A percentile compares a stretch with the other conserved stretches of the same genome.
Evolutionary conservation across 1,284 basidiomycete species (phyloP).

Genomic region (Mycosarcoma maydis): DNA sequence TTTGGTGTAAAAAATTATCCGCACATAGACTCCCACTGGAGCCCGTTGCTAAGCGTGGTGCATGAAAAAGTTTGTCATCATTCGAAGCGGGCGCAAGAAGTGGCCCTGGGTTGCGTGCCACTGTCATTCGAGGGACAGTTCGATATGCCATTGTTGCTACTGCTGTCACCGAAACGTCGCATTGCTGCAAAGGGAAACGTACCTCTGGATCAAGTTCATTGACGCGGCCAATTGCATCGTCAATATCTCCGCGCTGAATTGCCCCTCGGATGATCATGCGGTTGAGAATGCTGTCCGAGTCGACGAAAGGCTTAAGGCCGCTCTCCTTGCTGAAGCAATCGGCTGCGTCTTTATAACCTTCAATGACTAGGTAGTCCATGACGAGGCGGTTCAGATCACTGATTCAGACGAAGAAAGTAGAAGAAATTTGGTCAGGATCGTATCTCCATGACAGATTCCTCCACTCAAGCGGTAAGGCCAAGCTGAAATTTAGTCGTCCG

Average conservation of each 20-base stretch:
- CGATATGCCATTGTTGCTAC: constrained; percentile 3
- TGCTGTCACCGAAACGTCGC: constrained; percentile 1
- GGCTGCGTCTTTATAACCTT: constrained; percentile 95
- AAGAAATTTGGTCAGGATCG: constrained; percentile 4
- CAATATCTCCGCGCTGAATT: constrained; percentile 90
- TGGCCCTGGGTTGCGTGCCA: neutral
- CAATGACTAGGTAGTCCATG: constrained; percentile 97
- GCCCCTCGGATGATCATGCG: constrained; percentile 93
- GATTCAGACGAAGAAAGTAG: constrained; percentile 1
- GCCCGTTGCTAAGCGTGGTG: constrained; percentile 87
- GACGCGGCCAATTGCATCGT: constrained; percentile 89
- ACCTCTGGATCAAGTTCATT: constrained; percentile 98
- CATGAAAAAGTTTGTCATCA: constrained; percentile 80
- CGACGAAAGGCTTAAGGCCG: constrained; percentile 76
- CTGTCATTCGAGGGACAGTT: neutral
- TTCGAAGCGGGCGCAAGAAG: constrained; percentile 6
- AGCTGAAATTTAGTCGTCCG: too few relatives aligned
- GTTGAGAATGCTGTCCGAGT: constrained; percentile 90
- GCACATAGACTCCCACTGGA: constrained; percentile 54
- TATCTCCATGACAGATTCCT: neutral
- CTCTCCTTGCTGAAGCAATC: constrained; percentile 92
- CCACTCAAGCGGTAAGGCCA: too few relatives aligned
- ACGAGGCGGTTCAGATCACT: constrained; percentile 95
- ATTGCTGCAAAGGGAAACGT: constrained; percentile 67
- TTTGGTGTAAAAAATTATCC: constrained; percentile 50